phyloP scores from a whole-genome alignment of 352 stramenopile genomes.

The Pelagophyceae sp. region DNA sequence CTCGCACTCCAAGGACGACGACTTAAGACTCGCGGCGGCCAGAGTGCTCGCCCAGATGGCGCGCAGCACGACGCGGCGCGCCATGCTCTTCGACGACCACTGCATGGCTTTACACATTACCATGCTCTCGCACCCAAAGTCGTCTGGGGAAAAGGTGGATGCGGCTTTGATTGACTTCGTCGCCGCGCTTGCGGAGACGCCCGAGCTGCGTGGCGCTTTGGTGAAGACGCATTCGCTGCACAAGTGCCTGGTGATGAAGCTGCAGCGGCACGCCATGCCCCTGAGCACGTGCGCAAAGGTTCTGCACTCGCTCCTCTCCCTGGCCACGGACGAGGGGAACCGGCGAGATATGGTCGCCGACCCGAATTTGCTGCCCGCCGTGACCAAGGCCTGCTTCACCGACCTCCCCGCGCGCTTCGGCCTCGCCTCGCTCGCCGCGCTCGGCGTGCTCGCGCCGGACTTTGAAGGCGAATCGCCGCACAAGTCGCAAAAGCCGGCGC shows the following conservation, averaged over 20 bases:
- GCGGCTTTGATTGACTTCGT: slow-evolving; percentile 23
- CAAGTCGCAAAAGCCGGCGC: no score
- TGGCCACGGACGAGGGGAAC: background rate
- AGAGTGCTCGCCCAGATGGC: slow-evolving; percentile 57
- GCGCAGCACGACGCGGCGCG: slow-evolving; percentile 49
- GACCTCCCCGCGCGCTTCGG: slow-evolving; percentile 10
- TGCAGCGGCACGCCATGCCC: slow-evolving; percentile 11
- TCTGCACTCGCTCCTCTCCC: background rate
- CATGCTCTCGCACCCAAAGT: background rate
- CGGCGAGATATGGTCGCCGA: slow-evolving; percentile 13
- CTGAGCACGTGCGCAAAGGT: slow-evolving; percentile 18
- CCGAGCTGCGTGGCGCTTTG: no score
- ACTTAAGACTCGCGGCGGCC: slow-evolving; percentile 46
- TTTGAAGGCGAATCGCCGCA: no score
- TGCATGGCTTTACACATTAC: background rate
- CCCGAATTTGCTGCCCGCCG: background rate
- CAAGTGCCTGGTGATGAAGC: background rate
- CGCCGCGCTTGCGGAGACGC: slow-evolving; percentile 11
- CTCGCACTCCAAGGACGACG: slow-evolving; percentile 44
- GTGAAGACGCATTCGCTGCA: background rate
- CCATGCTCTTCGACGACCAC: slow-evolving; percentile 27
- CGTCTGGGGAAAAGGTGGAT: slow-evolving; percentile 5
- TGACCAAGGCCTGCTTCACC: background rate
- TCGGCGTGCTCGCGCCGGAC: background rate
- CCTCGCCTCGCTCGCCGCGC: background rate